Evolutionary conservation across 2,329 filamentous ascomycete genomes (phyloP), one percentile per base, ranked within the genome.

Genomic region (Ustulina deusta): DNA sequence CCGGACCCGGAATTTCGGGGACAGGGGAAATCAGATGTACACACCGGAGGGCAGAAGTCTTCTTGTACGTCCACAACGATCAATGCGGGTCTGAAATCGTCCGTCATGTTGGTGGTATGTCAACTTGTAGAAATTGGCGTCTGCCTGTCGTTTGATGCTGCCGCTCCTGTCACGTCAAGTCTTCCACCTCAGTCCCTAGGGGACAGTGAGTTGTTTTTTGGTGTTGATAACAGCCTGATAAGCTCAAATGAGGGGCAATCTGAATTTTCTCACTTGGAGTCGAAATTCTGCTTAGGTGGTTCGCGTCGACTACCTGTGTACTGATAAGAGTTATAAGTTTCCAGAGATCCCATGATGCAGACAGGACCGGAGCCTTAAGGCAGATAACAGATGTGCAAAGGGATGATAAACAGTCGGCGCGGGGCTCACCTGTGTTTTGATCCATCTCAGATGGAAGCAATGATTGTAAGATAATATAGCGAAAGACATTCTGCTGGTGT

Each of bases 11-110:
- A 17, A 22, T 25, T 6, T 52, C 42, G 42, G 66, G 66, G 56
- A 57, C 29, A 10, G 29, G 32, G 46, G 29, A 36, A 44, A 22
- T 20, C 6, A 42, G 38, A 38, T 44, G 34, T 56, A 82, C 90
- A 82, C 82, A 96, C 93, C 13, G 94, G 94, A 66, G 93, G 92
- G 79, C 93, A 97, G 79, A 97, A 98, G 82, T 98, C 95, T 79
- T 97, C 91, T 81, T 98, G 96, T 76, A 97, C 86, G 80, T 97
- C 94, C 61, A 97, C 91, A 11, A 97, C 86, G 55, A 97, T 80
- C 27, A 89, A 80, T 2, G 86, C 86, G 3, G 87, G 84, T 57
- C 76, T 81, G 68, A 86, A 86, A 4, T 68, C 58, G 61, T 62
- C 69, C 5, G 68, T 46, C 76, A 78, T 78, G 1, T 51, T 61